phyloP scores from a whole-genome alignment of 2,329 filamentous ascomycete species.

The Colletotrichum magnum region DNA sequence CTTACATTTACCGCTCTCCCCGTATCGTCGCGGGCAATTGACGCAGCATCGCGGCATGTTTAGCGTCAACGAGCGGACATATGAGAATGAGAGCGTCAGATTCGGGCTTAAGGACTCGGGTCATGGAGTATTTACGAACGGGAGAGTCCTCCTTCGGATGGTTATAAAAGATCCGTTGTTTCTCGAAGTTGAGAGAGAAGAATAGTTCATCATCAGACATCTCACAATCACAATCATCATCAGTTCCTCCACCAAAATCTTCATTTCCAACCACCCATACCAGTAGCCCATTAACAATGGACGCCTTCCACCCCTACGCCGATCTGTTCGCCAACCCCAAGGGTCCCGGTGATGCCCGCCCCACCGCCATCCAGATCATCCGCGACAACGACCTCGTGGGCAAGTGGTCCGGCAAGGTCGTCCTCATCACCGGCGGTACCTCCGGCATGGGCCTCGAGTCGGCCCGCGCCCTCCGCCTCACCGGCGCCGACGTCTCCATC shows the following conservation, averaged over 20 bases:
- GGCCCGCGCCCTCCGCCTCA: constrained; percentile 55
- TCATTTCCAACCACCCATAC: neutral
- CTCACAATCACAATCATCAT: neutral
- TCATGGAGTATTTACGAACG: too few relatives aligned
- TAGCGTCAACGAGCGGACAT: neutral
- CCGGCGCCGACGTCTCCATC: constrained; percentile 60
- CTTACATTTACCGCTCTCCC: constrained; percentile 9
- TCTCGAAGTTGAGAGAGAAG: neutral
- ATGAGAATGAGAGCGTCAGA: neutral
- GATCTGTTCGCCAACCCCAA: constrained; percentile 32
- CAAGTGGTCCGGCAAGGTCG: constrained; percentile 51
- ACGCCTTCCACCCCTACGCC: constrained; percentile 28
- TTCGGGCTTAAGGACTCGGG: neutral
- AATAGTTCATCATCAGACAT: constrained; percentile 8
- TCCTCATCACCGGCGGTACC: constrained; percentile 58
- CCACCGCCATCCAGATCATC: constrained; percentile 54
- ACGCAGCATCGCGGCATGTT: neutral
- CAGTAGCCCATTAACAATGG: neutral
- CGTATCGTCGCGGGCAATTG: neutral
- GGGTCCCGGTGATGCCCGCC: constrained; percentile 53
- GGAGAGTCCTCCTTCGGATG: too few relatives aligned
- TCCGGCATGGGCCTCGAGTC: constrained; percentile 60
- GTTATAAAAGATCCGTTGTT: neutral
- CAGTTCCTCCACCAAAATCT: neutral
- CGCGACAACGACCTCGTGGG: constrained; percentile 48